These are phyloP conservation scores for Penicillium steckii DNA, from an alignment of 495 filamentous ascomycete genomes.

Conservation along the genomic window DNA sequence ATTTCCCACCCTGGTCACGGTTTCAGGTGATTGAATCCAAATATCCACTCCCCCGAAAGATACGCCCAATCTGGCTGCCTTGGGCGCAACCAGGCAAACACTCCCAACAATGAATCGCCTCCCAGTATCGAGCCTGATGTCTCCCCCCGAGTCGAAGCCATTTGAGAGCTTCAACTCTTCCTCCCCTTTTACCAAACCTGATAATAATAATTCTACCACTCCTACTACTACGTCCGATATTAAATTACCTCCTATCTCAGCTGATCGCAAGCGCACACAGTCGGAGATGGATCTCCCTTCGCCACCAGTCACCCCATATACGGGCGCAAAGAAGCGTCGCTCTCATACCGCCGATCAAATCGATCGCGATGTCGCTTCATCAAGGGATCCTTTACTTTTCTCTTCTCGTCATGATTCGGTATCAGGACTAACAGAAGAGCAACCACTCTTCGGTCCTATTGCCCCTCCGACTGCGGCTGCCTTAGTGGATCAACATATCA, in stretches of 20 bases:
- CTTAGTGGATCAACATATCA: conserved; percentile 65
- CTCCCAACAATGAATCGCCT: conserved; percentile 49
- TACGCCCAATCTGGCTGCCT: conserved; percentile 23
- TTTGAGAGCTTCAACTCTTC: conserved; percentile 57
- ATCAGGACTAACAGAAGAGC: conserved; percentile 42
- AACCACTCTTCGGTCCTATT: conserved; percentile 55
- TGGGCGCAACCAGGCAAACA: conserved; percentile 23
- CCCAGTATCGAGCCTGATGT: conserved; percentile 66
- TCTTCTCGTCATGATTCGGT: conserved; percentile 48
- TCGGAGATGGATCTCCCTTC: conserved; percentile 59
- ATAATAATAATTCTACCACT: too few species aligned
- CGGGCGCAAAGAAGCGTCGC: conserved; percentile 52
- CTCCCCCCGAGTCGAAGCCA: conserved; percentile 66
- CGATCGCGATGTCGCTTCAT: conserved; percentile 33
- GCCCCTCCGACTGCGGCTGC: conserved; percentile 46
- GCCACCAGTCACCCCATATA: conserved; percentile 69
- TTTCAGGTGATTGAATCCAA: background rate
- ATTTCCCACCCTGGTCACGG: background rate
- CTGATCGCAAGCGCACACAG: conserved; percentile 47
- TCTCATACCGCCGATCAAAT: conserved; percentile 42
- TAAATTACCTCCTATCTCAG: conserved; percentile 50
- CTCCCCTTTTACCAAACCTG: conserved; percentile 33
- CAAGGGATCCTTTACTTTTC: conserved; percentile 62
- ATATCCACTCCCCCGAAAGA: conserved; percentile 5
- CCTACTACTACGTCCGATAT: conserved; percentile 36